Evolutionary conservation across 495 filamentous ascomycete genomes (phyloP), one percentile per base, ranked within the genome.

Genomic region (Cryomyces minteri): DNA sequence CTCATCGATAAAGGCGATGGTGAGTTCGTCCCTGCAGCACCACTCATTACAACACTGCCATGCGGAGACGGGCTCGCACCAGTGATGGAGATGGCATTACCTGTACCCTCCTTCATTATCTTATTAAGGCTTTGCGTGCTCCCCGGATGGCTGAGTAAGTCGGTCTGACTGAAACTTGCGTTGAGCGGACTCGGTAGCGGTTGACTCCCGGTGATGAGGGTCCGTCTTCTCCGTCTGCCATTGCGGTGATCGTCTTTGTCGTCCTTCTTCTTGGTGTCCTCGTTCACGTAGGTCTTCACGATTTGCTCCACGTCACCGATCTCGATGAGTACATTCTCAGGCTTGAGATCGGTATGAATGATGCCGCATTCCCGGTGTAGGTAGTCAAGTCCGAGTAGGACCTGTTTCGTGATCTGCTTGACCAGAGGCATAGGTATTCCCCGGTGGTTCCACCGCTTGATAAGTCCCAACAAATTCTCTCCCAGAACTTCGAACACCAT

Each of bases 401-500:
- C 90, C 62, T 98, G 90, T 62, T 98, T 98, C 3, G 92, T 88
- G 62, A 98, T 98, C 62, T 98, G 90, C 66, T 93, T 94, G 51
- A 98, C 90, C 31, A 98, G 71, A 14, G 81, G 72, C 79, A 93
- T 93, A 31, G 90, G 90, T 43, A 98, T 96, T 30, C 90, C 90
- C 31, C 90, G 73, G 59, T 98, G 90, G 53, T 96, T 95, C 84
- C 90, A 98, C 47, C 81, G 77, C 72, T 96, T 98, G 68, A 98
- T 98, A 60, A 98, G 63, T 9, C 92, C 90, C 44, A 98, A 63
- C 41, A 98, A 60, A 57, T 98, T 98, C 70, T 98, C 90, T 10
- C 90, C 90, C 41, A 98, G 65, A 9, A 98, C 90, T 61, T 98
- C 90, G 53, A 98, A 98, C 5, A 98, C 90, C 88, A 98, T 98